These are phyloP conservation scores for Ramalina intermedia DNA, from an alignment of 495 filamentous ascomycete species.

Conservation along the genomic window DNA sequence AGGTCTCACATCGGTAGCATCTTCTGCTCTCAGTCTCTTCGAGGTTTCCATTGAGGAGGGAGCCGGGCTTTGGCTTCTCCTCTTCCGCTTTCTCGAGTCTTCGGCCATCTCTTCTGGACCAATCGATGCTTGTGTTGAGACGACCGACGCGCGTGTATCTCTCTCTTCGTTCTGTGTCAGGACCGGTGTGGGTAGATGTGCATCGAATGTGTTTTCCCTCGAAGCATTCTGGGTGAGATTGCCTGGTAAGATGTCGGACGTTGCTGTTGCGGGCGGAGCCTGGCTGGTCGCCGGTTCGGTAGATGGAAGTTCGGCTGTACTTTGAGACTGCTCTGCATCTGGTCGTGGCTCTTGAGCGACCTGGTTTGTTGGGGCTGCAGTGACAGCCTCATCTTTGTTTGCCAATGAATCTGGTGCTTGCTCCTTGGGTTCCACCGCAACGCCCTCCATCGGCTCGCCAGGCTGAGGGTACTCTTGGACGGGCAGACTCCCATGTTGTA, in stretches of 20 bases:
- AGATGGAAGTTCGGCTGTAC: background rate
- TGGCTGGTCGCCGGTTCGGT: too few relatives aligned
- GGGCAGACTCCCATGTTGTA: too few relatives aligned
- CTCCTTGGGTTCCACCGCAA: background rate
- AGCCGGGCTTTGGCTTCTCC: slow-evolving; percentile 54
- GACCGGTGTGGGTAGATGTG: slow-evolving; percentile 1
- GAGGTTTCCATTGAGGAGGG: slow-evolving; percentile 33
- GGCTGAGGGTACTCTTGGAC: too few relatives aligned
- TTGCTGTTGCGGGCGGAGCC: background rate
- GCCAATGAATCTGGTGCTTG: background rate
- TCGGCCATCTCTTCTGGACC: slow-evolving; percentile 29
- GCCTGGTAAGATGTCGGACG: background rate
- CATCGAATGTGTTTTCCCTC: background rate
- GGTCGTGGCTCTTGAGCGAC: background rate
- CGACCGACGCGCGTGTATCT: slow-evolving; percentile 17
- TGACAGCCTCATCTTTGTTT: background rate
- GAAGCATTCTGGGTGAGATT: background rate
- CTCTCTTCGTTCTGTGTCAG: slow-evolving; percentile 13
- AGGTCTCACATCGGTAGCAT: slow-evolving; percentile 20
- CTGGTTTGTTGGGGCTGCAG: background rate
- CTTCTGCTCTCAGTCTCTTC: slow-evolving; percentile 29
- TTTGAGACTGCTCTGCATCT: background rate
- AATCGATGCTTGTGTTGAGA: slow-evolving; percentile 5
- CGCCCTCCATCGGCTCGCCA: too few relatives aligned
- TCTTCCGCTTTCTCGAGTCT: slow-evolving; percentile 58